Base-by-base conservation (phyloP, 192 early-diverging fungal genomes). In the Coemansia sp. region DNA sequence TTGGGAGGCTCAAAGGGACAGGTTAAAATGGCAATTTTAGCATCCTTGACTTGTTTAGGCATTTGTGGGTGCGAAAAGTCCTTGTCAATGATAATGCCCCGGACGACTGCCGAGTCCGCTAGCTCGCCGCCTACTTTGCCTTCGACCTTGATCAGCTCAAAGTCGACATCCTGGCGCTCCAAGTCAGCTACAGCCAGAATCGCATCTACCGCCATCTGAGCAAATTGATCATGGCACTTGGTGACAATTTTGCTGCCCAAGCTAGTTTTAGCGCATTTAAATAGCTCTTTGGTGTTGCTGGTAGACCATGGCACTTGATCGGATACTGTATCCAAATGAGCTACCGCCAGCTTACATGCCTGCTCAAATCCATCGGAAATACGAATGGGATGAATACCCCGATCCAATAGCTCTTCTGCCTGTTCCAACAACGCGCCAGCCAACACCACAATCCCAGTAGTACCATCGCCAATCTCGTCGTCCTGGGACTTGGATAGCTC, bases 61-160 rank as follows among this genome's bases (percentile, higher is more conserved):
- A 99, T 99, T 81, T 99, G 97, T 35, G 96, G 96, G 73, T 99
- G 97, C 30, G 96, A 96, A 80, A 99, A 92, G 74, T 99, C 97
- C 84, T 99, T 99, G 81, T 99, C 97, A 23, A 99, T 86, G n/a
- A 99, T 88, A 61, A 99, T 94, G 63, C 97, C 97, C 63, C 89
- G 86, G 9, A 99, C 96, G 35, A 99, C 80, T 57, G 87, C 73
- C 48, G 96, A 93, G 65, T 99, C 96, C 28, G 83, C 84, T 57
- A 99, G 75, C 46, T 95, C 96, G 19, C 96, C 97, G 59, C 97
- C 97, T 44, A 97, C 87, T 71, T 97, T 96, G 63, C 97, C 96
- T 67, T 99, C 97, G 41, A 99, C 83, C 82, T 99, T 99, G 83
- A 99, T 99, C 70, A 99, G 82, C 80, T 99, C 97, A 84, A 99